These are phyloP conservation scores for Loxodes magnus DNA, from an alignment of 73 alveolate genomes.

Conservation along the genomic window DNA sequence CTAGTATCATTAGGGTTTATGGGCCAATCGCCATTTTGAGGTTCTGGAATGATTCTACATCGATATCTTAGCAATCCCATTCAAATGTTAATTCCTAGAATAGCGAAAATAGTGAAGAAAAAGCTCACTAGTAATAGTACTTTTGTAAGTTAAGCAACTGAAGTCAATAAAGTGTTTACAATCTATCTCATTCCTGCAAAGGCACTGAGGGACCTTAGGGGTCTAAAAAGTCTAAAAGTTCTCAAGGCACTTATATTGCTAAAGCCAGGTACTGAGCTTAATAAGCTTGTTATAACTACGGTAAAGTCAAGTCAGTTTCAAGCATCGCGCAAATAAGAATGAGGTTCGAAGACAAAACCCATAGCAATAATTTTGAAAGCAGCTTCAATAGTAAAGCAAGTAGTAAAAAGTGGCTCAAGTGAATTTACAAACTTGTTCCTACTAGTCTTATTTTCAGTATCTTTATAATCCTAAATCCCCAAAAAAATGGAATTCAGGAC, in stretches of 20 bases:
- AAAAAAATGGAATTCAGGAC: conserved; percentile 17
- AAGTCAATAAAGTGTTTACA: conserved; percentile 18
- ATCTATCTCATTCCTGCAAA: conserved; percentile 28
- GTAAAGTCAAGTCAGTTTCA: conserved; percentile 59
- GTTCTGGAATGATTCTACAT: conserved; percentile 14
- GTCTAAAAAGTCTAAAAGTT: conserved; percentile 76
- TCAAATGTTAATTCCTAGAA: conserved; percentile 58
- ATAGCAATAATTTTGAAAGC: conserved; percentile 27
- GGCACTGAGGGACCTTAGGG: conserved; percentile 31
- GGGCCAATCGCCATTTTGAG: conserved; percentile 26
- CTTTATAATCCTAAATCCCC: conserved; percentile 15
- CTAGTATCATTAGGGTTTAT: conserved; percentile 4
- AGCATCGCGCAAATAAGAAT: conserved; percentile 46
- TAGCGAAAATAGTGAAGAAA: conserved; percentile 79
- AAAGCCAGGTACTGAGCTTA: conserved; percentile 30
- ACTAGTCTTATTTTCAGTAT: not conserved
- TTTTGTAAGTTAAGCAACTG: conserved; percentile 51
- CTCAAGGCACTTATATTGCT: conserved; percentile 59
- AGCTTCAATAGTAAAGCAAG: conserved; percentile 34
- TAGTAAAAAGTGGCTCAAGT: conserved; percentile 17
- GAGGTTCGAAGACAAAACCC: conserved; percentile 19
- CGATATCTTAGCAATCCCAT: conserved; percentile 16
- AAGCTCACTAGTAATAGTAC: conserved; percentile 66
- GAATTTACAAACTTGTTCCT: conserved; percentile 12
- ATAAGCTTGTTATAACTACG: conserved; percentile 53